Evolutionary conservation across 495 filamentous ascomycete species (phyloP).

Genomic region (Hypoxylon lenormandii): DNA sequence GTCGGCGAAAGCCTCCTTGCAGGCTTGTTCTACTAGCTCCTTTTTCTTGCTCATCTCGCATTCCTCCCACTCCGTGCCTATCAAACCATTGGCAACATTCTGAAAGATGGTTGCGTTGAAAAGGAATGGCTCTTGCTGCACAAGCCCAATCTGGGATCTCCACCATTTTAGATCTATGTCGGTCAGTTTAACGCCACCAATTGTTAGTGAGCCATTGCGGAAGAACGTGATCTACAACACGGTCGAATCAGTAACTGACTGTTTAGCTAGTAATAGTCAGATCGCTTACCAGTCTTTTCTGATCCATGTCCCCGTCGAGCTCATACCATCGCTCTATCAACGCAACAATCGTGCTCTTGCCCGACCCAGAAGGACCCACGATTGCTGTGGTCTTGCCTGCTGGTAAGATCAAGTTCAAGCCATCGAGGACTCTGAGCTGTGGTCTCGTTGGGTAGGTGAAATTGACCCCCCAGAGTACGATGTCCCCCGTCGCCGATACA

Average conservation of each 20-base stretch:
- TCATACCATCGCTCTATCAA: conserved; percentile 75
- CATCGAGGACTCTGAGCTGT: conserved; percentile 66
- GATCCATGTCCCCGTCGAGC: conserved; percentile 60
- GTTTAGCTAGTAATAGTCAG: conserved; percentile 16
- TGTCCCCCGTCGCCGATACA: conserved; percentile 63
- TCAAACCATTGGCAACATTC: conserved; percentile 73
- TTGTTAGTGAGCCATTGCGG: conserved; percentile 62
- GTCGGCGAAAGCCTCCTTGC: conserved; percentile 70
- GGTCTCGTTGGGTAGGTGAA: conserved; percentile 76
- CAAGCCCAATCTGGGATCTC: conserved; percentile 72
- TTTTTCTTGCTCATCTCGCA: conserved; percentile 63
- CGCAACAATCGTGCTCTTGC: conserved; percentile 75
- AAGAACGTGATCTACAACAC: conserved; percentile 54
- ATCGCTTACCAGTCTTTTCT: conserved; percentile 61
- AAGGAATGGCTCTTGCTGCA: conserved; percentile 77
- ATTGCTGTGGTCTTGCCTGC: conserved; percentile 88
- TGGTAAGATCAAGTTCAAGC: conserved; percentile 68
- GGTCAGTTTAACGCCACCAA: conserved; percentile 67
- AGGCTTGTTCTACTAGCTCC: conserved; percentile 68
- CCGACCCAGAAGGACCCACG: conserved; percentile 80
- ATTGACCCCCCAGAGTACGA: conserved; percentile 68
- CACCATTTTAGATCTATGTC: conserved; percentile 71
- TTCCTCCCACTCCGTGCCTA: conserved; percentile 72
- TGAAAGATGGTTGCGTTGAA: conserved; percentile 76
- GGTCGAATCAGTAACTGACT: conserved; percentile 1